Evolutionary conservation across 768 basidiomycete genomes (phyloP), one percentile per base, ranked within the genome.

Genomic region (Leccinum boreale): DNA sequence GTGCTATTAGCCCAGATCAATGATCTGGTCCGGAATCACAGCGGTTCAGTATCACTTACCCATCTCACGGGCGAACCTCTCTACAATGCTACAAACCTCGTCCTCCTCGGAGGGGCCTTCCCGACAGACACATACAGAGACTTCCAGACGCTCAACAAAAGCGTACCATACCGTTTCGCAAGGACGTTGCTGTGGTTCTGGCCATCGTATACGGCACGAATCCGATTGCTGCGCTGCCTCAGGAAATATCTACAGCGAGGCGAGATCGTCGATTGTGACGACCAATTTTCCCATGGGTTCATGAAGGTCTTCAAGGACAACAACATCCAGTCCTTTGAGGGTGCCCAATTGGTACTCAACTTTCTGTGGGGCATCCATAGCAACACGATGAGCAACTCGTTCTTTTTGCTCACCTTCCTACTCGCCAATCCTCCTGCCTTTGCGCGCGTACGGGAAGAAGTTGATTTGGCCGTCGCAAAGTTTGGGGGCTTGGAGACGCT

Each of bases 381-480:
- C 53, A 70, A 70, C 6, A 62, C 52, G 0, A 3, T 71, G 28
- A 63, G 53, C 56, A 68, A 61, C 50, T 26, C 61, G 0, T 61
- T 65, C 36, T 67, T 68, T 17, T 49, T 58, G 23, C 35, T 70
- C 3, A 58, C 62, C 1, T 67, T 58, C 35, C 70, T 84, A 24
- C 70, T 83, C 33, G 73, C 75, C 50, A 67, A 79, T 55, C 78
- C 78, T 0, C 65, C 70, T n/a, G 75, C 71, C 1, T 71, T 82
- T 68, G 71, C 74, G 28, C 78, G 75, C 52, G 73, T 83, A 5
- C 78, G 78, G 2, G 67, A 71, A 4, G 80, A 85, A 57, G 68
- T 84, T 12, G 82, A 84, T 39, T 21, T 15, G 6, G 65, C 60
- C 1, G 52, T 69, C 6, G 26, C 57, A 28, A 61, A 33, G 9